phyloP scores from a whole-genome alignment of 129 eudicot genomes.

The Artemisia argyi region DNA sequence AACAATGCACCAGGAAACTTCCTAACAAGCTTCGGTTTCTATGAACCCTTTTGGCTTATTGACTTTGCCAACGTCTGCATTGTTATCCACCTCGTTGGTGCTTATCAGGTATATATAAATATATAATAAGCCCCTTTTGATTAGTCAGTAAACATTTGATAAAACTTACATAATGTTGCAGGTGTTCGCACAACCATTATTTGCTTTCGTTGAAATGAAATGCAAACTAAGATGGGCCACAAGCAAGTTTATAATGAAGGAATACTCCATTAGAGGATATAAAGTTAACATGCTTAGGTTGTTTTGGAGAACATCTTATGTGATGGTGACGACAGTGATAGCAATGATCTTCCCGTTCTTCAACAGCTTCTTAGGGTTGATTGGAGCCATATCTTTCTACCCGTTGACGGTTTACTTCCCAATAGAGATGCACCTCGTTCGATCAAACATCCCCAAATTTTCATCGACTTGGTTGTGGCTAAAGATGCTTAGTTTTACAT shows the following conservation, averaged over 20 bases:
- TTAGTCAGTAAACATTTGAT: no score
- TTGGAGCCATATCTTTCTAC: slow-evolving; percentile 68
- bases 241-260: slow-evolving; percentile 45
- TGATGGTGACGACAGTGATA: slow-evolving; percentile 46
- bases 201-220: slow-evolving; percentile 44
- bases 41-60: slow-evolving; percentile 73
- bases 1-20: slow-evolving; percentile 73
- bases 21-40: slow-evolving; percentile 78
- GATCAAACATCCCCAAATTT: slow-evolving; percentile 52
- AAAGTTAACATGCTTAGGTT: slow-evolving; percentile 56
- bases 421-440: slow-evolving; percentile 68
- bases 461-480: slow-evolving; percentile 61
- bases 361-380: slow-evolving; percentile 64
- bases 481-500: slow-evolving; percentile 52
- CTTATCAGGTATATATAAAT: slow-evolving; percentile 40
- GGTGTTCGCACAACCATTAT: slow-evolving; percentile 64
- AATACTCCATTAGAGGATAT: slow-evolving; percentile 39
- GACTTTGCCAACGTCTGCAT: slow-evolving; percentile 74
- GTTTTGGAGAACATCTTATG: slow-evolving; percentile 68
- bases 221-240: slow-evolving; percentile 52
- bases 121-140: no score
- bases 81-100: slow-evolving; percentile 73
- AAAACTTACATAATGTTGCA: no score
- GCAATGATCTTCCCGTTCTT: slow-evolving; percentile 82
- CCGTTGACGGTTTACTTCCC: slow-evolving; percentile 78